These are phyloP conservation scores for Sporisorium exsertum DNA, from an alignment of 1,284 basidiomycete species.

Conservation along the genomic window DNA sequence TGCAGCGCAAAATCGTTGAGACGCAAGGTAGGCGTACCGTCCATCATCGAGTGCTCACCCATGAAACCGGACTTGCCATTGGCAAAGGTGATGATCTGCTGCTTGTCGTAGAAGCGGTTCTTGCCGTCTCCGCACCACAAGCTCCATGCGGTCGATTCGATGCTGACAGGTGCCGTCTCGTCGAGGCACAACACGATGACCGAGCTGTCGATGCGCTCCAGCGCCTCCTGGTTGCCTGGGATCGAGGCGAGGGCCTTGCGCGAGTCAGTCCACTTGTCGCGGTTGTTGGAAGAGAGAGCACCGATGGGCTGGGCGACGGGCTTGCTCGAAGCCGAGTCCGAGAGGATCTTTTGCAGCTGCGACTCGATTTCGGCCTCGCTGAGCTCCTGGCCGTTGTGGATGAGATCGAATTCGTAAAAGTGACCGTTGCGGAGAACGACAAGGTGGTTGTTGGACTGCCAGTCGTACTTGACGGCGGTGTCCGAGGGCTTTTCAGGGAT, in stretches of 20 bases:
- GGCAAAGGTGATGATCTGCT: constrained; percentile 78
- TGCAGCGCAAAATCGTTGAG: constrained; percentile 94
- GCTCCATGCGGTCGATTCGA: constrained; percentile 78
- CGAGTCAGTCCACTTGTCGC: constrained; percentile 89
- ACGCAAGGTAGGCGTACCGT: constrained; percentile 93
- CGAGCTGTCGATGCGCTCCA: constrained; percentile 89
- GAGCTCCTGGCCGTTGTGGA: constrained; percentile 75
- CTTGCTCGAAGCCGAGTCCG: constrained; percentile 76
- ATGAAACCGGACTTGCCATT: constrained; percentile 94
- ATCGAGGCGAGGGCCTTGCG: constrained; percentile 74
- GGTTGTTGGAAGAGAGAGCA: constrained; percentile 85
- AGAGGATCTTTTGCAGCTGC: constrained; percentile 83
- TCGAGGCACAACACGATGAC: constrained; percentile 90
- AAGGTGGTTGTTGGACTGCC: constrained; percentile 83
- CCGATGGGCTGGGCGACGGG: constrained; percentile 77
- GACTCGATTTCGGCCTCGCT: constrained; percentile 84
- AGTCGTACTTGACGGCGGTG: constrained; percentile 84
- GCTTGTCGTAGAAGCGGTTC: constrained; percentile 98
- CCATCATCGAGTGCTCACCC: constrained; percentile 95
- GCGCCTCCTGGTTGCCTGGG: constrained; percentile 75
- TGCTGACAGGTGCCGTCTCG: constrained; percentile 80
- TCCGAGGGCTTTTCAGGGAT: constrained; percentile 87
- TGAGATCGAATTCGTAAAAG: constrained; percentile 82
- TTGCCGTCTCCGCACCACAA: constrained; percentile 92
- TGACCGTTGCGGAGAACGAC: constrained; percentile 91